A percentile compares a stretch with the other conserved stretches of the same genome.
phyloP scores from a whole-genome alignment of 106 monocot species.

The Dioscorea dumetorum region DNA sequence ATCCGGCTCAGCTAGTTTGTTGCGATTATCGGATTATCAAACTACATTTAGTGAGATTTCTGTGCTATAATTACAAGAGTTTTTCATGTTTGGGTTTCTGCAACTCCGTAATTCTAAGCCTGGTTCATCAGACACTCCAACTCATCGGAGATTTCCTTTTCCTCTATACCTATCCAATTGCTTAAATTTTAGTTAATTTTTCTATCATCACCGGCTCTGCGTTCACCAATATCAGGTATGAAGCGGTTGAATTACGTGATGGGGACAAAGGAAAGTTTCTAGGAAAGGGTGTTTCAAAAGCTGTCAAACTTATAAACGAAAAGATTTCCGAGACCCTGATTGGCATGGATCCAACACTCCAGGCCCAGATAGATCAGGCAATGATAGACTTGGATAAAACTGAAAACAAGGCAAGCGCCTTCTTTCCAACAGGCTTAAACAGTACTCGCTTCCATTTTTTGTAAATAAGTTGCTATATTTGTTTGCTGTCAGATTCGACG shows the following conservation, averaged over 20 bases:
- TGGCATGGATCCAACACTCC: constrained; percentile 91
- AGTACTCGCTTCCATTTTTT: neutral
- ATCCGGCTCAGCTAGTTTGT: too few relatives aligned
- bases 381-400: constrained; percentile 92
- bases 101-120: too few relatives aligned
- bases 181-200: too few relatives aligned
- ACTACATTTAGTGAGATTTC: too few relatives aligned
- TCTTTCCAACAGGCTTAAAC: neutral
- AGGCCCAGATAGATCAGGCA: constrained; percentile 87
- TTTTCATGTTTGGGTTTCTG: too few relatives aligned
- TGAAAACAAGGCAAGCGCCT: constrained; percentile 57
- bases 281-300: constrained; percentile 87
- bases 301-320: constrained; percentile 77
- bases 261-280: constrained; percentile 69
- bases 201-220: neutral
- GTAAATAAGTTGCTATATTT: too few relatives aligned
- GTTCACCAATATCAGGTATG: constrained; percentile 35
- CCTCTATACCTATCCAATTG: too few relatives aligned
- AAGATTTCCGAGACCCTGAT: constrained; percentile 88
- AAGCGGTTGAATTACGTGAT: constrained; percentile 69
- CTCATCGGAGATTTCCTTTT: too few relatives aligned
- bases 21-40: too few relatives aligned
- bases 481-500: too few relatives aligned
- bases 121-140: too few relatives aligned
- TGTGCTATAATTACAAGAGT: too few relatives aligned